Base-by-base conservation (phyloP, 2,329 filamentous ascomycete species). In the Colletotrichum graminicola region DNA sequence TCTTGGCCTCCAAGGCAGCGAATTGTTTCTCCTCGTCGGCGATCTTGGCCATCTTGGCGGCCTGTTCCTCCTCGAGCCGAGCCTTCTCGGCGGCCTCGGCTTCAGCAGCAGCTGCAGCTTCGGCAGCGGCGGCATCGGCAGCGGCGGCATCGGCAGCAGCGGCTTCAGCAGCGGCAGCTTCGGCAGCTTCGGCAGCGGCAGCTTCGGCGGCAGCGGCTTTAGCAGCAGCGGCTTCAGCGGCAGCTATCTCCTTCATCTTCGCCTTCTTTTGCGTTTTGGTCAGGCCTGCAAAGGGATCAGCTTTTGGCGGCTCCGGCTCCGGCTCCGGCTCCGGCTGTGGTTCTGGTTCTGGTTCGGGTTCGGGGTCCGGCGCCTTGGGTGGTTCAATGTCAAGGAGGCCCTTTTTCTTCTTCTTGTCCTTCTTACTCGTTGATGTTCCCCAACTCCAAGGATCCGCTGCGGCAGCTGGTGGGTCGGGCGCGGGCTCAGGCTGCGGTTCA, bases 1-100 rank as follows among this genome's bases (percentile, higher is more conserved):
- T 88, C 76, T 87, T 89, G 34, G 81, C 80, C 54, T 83, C 84
- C 4, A 86, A 78, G 5, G 77, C 76, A 21, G 78, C 81, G 18
- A 85, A 77, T 68, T 86, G 82, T 16, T 77, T 76, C 70, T 84
- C 80, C 60, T 83, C 72, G 7, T 75, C 67, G 11, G 68, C 78
- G 49, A 76, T 75, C 41, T 75, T 75, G 51, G 77, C 77, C n/a
- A 18, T 23, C 11, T 32, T 29, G 16, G 26, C 26, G 26, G 77
- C 76, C 29, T 78, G 78, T 18, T 74, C 71, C 43, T 39, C 64
- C 18, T 41, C 61, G 3, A 75, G 54, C 5, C 70, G 69, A 8
- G 69, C 71, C n/a, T 74, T 73, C 73, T 80, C 79, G 12, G 36
- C 36, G 12, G 36, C 12, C 12, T 39, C 36, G 36, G 36, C 36